Evolutionary conservation across 441 rosid species (phyloP), one percentile per base, ranked within the genome.

Genomic region (Adansonia rubrostipa): DNA sequence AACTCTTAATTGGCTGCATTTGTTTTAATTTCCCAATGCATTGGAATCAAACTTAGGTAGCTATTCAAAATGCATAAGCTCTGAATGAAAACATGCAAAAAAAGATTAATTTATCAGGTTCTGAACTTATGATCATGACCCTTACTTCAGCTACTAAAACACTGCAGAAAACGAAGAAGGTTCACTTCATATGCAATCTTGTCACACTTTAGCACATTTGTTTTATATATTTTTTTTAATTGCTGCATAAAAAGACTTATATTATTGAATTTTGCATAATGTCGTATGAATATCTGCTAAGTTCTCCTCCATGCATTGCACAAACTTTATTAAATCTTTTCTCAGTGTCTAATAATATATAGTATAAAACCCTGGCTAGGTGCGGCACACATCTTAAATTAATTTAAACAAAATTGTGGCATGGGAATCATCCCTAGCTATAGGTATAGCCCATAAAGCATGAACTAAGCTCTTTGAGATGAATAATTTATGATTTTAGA

Each of bases 391-490:
- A 19, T 19, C 36, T 58, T 60, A 19, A 58, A 57, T 45, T 42
- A 20, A 60, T 33, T 74, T 58, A 42, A 28, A 5, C 8, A 7
- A 57, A 60, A 6, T 11, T 20, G 9, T 15, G 71, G 57, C 51
- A 36, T 54, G 65, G 74, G 71, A 82, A 77, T 74, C 76, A 33
- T 5, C 51, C 74, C 82, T 87, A 63, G 62, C 78, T 75, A 81
- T 73, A 36, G 40, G 40, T 36, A 73, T 60, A 69, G 79, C 83
- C 74, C 74, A 71, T 58, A 83, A 85, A 81, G 84, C 82, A 68
- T 44, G 77, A 79, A 78, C 86, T 82, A 82, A 76, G 65, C 51
- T 70, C 71, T 63, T 71, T 42, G 58, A 74, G 74, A 45, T 71
- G 78, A 44, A 51, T 58, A 70, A 71, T 77, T 76, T 71, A 79